phyloP scores from a whole-genome alignment of 495 filamentous ascomycete genomes.

The Tuber borchii region DNA sequence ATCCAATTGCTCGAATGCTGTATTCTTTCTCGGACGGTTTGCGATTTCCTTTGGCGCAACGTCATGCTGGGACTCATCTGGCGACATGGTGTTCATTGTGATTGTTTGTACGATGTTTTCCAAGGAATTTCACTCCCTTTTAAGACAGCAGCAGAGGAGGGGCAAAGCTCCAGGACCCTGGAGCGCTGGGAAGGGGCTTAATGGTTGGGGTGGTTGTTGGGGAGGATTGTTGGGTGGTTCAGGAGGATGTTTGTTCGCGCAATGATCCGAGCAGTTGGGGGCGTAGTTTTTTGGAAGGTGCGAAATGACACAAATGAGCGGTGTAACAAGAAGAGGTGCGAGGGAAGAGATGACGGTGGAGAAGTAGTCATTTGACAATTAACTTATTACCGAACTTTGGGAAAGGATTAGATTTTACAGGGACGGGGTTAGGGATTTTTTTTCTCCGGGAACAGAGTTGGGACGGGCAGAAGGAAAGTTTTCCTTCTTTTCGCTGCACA shows the following conservation, averaged over 20 bases:
- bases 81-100: background rate
- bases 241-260: background rate
- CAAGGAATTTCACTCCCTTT: background rate
- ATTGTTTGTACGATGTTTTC: background rate
- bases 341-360: background rate
- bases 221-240: background rate
- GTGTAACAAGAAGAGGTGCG: background rate
- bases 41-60: background rate
- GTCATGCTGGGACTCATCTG: background rate
- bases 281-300: background rate
- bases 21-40: slow-evolving; percentile 30
- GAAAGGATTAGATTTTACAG: background rate
- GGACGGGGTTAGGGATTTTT: background rate
- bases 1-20: slow-evolving; percentile 33
- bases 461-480: background rate
- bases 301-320: background rate
- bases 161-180: background rate
- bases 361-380: background rate
- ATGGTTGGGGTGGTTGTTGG: background rate
- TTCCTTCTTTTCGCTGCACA: background rate
- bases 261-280: background rate
- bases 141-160: background rate
- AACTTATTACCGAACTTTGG: background rate
- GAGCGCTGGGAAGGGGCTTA: background rate
- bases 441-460: background rate